phyloP scores from a whole-genome alignment of 2,329 filamentous ascomycete genomes.

The Ophiostoma ulmi region DNA sequence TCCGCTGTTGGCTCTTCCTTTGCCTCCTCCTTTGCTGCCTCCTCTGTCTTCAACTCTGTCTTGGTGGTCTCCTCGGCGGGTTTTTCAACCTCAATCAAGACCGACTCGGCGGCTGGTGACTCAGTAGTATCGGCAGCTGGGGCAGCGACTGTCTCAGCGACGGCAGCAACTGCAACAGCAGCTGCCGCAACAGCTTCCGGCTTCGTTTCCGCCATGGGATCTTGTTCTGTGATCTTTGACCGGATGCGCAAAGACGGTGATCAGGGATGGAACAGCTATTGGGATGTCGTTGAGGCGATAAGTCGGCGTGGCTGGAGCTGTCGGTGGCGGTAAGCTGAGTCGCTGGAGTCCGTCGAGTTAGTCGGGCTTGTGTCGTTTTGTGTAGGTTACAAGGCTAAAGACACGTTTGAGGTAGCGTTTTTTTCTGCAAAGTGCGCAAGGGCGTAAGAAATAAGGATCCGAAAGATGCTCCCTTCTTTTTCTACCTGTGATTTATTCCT shows the following conservation, averaged over 20 bases:
- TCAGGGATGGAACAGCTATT: neutral
- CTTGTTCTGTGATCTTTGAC: neutral
- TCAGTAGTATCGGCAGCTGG: neutral
- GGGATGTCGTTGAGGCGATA: neutral
- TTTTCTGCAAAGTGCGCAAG: neutral
- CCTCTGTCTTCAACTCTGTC: neutral
- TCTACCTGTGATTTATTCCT: constrained; percentile 9
- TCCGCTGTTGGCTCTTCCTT: neutral
- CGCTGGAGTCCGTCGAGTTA: neutral
- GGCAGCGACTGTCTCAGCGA: neutral
- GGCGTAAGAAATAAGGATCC: neutral
- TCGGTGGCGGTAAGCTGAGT: neutral
- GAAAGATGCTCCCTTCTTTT: neutral
- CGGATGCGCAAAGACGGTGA: neutral
- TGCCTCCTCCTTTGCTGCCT: neutral
- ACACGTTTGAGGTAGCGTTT: no score
- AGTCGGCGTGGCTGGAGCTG: neutral
- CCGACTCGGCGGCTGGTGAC: neutral
- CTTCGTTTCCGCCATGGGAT: neutral
- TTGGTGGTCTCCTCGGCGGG: neutral
- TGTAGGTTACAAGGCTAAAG: neutral
- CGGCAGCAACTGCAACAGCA: neutral
- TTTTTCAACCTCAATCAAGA: neutral
- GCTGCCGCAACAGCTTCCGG: neutral
- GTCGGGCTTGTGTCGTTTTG: neutral